Base-by-base conservation (phyloP, 805 yeast species). In the Schwanniomyces vanrijiae region DNA sequence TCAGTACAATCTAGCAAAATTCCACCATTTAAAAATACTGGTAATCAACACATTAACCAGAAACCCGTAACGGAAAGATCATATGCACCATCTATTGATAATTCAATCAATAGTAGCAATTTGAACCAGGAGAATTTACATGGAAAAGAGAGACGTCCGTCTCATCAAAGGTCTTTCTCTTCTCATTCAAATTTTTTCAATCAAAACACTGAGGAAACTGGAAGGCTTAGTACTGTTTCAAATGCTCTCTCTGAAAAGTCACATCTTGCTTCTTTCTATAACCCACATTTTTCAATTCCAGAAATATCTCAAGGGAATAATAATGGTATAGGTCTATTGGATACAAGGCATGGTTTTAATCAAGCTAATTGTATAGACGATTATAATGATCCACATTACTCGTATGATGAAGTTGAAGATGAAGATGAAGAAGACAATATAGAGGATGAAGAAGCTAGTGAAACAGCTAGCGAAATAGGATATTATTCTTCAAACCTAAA, bases 341-440 rank as follows among this genome's bases (percentile, higher is more conserved):
- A 50, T 11, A 47, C 37, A 22, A 44, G 40, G n/a, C 20, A 47
- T 34, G 35, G 44, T 7, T n/a, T 11, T 40, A 44, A 34, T 21
- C 43, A 40, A n/a, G 43, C 26, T 18, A 59, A 62, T 35, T 51
- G 60, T 11, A 55, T 51, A 38, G 66, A 57, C 21, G 55, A 47
- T 2, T 67, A 57, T 49, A 60, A 58, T 37, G 69, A 60, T 16
- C 69, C 61, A 5, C 54, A 54, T 37, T 60, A 59, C 40, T 58
- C 63, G 18, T 61, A 58, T 24, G 60, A 58, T 44, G 66, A 60
- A 24, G 51, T 55, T 2, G 62, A 60, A 13, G 64, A 54, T 28
- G 45, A 52, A 29, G 49, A 50, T 9, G 55, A 60, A 38, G 64
- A 55, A 14, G 72, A 61, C 24, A 51, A 53, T 5, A 61, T 31